A percentile compares a stretch with the other conserved stretches of the same genome.
Conservation (phyloP, 2,329 filamentous ascomycete genomes). For the Fusarium verticillioides region DNA sequence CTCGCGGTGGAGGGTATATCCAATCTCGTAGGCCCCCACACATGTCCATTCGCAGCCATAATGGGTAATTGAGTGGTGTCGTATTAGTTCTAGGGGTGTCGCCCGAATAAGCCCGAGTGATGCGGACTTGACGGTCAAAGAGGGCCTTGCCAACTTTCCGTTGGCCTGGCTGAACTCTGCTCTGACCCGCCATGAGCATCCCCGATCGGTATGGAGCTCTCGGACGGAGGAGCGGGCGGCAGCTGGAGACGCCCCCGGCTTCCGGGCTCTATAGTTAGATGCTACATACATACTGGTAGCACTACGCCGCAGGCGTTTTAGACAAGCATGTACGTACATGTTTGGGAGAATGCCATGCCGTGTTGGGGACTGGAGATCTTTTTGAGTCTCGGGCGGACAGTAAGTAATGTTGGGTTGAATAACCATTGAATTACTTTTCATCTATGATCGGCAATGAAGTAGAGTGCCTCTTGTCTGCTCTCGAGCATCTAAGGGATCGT, state of each 20-base stretch:
- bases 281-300: constrained; percentile 3
- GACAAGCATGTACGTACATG: constrained; percentile 16
- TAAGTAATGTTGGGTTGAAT: not conserved
- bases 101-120: constrained; percentile 10
- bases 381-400: not conserved
- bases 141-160: constrained; percentile 27
- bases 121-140: constrained; percentile 37
- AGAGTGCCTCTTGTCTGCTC: not conserved
- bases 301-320: constrained; percentile 37
- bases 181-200: constrained; percentile 41
- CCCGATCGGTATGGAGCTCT: constrained; percentile 46
- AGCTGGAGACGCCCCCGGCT: constrained; percentile 37
- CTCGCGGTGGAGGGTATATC: constrained; percentile 22
- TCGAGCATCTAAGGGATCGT: not conserved
- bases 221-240: constrained; percentile 44
- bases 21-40: not conserved
- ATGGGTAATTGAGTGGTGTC: constrained; percentile 15
- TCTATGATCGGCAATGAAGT: not conserved
- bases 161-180: constrained; percentile 45
- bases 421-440: not conserved
- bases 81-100: constrained; percentile 21
- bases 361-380: constrained; percentile 35
- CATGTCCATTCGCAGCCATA: constrained; percentile 17
- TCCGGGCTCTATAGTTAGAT: constrained; percentile 35
- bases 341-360: constrained; percentile 23